These are phyloP conservation scores for Rhodotorula toruloides DNA, from an alignment of 768 basidiomycete species.

Conservation along the genomic window DNA sequence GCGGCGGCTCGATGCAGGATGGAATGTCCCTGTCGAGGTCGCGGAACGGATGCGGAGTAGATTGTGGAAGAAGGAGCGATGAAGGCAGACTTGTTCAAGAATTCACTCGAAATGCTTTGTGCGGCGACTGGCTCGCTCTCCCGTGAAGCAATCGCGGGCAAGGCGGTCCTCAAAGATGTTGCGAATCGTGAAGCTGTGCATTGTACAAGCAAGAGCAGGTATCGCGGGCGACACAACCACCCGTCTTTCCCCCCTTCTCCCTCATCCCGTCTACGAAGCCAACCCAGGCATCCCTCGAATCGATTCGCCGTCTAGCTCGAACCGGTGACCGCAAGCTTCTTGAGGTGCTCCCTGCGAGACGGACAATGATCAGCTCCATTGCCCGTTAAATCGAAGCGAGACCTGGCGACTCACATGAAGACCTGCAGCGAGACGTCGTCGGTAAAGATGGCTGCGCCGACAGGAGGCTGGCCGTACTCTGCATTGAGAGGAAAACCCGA, in stretches of 20 bases:
- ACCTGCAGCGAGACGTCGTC: conserved; percentile 97
- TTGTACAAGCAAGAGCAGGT: no score
- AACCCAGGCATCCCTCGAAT: no score
- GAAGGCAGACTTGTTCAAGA: no score
- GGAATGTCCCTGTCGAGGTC: conserved; percentile 20
- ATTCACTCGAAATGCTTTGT: no score
- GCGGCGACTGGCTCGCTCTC: no score
- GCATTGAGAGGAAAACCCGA: conserved; percentile 44
- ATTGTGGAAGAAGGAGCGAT: not conserved
- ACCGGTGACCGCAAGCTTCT: conserved; percentile 38
- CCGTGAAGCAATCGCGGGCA: no score
- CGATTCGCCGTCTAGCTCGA: conserved; percentile 27
- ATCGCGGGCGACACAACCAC: no score
- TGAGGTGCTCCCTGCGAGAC: conserved; percentile 14
- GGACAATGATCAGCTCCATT: not conserved
- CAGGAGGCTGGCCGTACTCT: conserved; percentile 66
- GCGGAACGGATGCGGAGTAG: conserved; percentile 14
- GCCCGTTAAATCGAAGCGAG: not conserved
- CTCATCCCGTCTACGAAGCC: no score
- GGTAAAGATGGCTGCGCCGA: conserved; percentile 92
- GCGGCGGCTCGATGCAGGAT: conserved; percentile 13
- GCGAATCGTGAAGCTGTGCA: no score
- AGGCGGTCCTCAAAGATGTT: no score
- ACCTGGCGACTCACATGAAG: conserved; percentile 57
- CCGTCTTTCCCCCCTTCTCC: no score